These are phyloP conservation scores for Microcos paniculata DNA, from an alignment of 345 rosid species.

Conservation along the genomic window DNA sequence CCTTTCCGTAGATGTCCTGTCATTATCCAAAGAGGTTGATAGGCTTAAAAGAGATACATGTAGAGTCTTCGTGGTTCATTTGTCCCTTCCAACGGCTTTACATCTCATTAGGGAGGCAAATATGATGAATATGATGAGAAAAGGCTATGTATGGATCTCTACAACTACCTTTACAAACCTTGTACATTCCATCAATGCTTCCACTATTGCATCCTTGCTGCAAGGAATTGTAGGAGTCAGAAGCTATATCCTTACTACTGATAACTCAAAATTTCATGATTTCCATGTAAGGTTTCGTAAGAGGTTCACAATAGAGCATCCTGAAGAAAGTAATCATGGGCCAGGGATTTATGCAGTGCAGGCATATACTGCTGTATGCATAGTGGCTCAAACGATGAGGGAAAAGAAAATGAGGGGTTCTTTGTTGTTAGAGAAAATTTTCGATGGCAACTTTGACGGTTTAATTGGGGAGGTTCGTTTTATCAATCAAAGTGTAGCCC, in stretches of 20 bases:
- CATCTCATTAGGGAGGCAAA: constrained; percentile 25
- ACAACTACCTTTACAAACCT: constrained; percentile 27
- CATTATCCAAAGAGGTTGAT: constrained; percentile 3
- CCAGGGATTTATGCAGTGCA: constrained; percentile 25
- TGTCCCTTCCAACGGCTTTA: constrained; percentile 6
- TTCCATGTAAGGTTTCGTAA: constrained; percentile 15
- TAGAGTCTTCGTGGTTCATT: constrained; percentile 37
- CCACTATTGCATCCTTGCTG: constrained; percentile 16
- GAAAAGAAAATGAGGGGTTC: not conserved
- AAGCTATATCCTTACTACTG: not conserved
- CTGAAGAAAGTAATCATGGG: constrained; percentile 18
- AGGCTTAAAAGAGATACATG: constrained; percentile 19
- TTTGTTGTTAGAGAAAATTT: not conserved
- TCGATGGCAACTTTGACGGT: constrained; percentile 13
- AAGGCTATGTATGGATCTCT: constrained; percentile 37
- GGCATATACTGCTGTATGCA: constrained; percentile 27
- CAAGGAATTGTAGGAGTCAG: constrained; percentile 33
- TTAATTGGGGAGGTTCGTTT: constrained; percentile 22
- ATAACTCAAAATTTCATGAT: not conserved
- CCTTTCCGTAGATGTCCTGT: constrained; percentile 1
- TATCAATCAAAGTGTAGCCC: constrained; percentile 3
- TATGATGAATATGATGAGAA: constrained; percentile 30
- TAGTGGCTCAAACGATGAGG: constrained; percentile 14
- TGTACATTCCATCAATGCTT: constrained; percentile 14
- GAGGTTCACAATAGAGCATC: constrained; percentile 11